Percentiles rank a stretch among this genome's conserved stretches.
Evolutionary conservation across 2,329 filamentous ascomycete genomes (phyloP).

Genomic region (Apiospora sp.): DNA sequence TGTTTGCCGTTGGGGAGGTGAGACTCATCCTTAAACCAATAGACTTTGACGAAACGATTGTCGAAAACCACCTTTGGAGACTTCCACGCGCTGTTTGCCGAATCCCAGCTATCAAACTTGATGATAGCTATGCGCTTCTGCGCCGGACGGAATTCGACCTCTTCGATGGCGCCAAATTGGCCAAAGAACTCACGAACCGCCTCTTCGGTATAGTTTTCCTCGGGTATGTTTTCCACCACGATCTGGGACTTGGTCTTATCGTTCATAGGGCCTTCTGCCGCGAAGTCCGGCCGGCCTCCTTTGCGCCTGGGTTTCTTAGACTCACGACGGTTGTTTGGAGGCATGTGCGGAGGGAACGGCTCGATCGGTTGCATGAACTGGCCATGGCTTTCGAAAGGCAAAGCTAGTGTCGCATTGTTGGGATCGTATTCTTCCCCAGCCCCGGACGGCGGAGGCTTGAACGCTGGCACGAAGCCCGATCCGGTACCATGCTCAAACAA

Average conservation of each 20-base stretch:
- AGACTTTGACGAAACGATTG: constrained; percentile 86
- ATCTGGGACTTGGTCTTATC: constrained; percentile 73
- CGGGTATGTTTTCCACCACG: constrained; percentile 80
- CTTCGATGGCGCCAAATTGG: constrained; percentile 72
- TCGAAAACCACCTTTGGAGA: constrained; percentile 85
- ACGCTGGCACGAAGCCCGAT: constrained; percentile 48
- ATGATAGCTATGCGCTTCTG: constrained; percentile 74
- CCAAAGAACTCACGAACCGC: constrained; percentile 73
- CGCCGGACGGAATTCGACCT: constrained; percentile 68
- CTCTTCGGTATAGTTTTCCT: constrained; percentile 72
- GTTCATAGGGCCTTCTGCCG: constrained; percentile 67
- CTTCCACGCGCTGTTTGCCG: constrained; percentile 74
- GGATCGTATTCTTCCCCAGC: constrained; percentile 65
- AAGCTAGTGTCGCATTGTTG: constrained; percentile 53
- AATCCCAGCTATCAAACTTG: constrained; percentile 70
- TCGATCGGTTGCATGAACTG: constrained; percentile 30
- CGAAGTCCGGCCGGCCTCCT: constrained; percentile 65
- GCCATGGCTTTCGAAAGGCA: constrained; percentile 25
- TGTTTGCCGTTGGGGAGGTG: constrained; percentile 41
- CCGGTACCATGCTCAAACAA: constrained; percentile 73
- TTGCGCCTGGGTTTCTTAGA: constrained; percentile 47
- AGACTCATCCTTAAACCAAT: constrained; percentile 71
- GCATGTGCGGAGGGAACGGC: constrained; percentile 30
- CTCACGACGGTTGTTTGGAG: constrained; percentile 40
- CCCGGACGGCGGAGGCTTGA: constrained; percentile 36